Base-by-base conservation (phyloP, 805 yeast species). In the Wickerhamiella brachini region DNA sequence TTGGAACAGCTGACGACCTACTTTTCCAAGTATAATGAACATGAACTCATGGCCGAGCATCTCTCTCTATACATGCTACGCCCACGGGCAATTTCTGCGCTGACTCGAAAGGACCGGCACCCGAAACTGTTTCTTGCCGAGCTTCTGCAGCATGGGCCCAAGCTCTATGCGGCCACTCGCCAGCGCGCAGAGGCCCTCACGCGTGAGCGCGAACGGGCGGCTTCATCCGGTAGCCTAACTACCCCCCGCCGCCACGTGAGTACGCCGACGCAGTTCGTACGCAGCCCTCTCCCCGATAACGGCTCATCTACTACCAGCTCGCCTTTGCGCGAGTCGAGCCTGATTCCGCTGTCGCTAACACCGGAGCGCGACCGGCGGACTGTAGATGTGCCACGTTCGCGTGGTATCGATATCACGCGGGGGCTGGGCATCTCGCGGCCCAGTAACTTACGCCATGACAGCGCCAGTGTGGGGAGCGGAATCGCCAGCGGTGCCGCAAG, bases 81-180 rank as follows among this genome's bases (percentile, higher is more conserved):
- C 24, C 69, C 68, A 2, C 55, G 66, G 18, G 65, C 60, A 0
- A 59, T 59, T 8, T 59, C 63, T 1, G 59, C 62, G 0, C 45
- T 59, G 8, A 59, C 59, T 12, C 57, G 59, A 60, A 52, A 55
- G 18, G 67, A 64, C 47, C 51, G 48, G 34, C 68, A 65, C 49
- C 68, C 68, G 1, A 47, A 45, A 9, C 39, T 42, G 44, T 54
- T 66, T 20, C 37, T 66, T 1, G 20, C 43, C 7, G 65, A 60
- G 41, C 51, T 66, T 42, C 53, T 66, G 20, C 29, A 20, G 13
- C 49, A 59, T 23, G 52, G 56, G 6, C 54, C 54, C 2, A 51
- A 50, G 21, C 43, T 65, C 3, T 65, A 66, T 49, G 45, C 48
- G 6, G 41, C 41, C 20, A 37, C 41, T 37, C 41, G 41, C 41